A percentile compares a stretch with the other conserved stretches of the same genome.
Conservation (phyloP, 2,329 filamentous ascomycete genomes). For the Cytospora piceicola region DNA sequence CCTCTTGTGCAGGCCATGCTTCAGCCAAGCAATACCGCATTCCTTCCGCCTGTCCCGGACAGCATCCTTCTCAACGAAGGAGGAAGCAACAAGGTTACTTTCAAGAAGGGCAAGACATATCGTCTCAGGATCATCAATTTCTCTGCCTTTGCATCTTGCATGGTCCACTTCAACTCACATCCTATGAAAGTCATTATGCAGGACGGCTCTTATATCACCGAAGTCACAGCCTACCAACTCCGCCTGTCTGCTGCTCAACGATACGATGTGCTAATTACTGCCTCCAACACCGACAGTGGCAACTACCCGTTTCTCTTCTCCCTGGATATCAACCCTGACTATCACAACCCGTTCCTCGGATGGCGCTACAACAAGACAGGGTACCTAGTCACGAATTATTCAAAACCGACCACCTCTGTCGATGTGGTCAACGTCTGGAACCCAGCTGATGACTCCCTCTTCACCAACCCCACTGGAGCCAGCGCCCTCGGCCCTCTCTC, state of each 20-base stretch:
- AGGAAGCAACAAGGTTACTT: slow-evolving; percentile 40
- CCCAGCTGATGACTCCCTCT: slow-evolving; percentile 65
- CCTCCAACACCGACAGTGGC: slow-evolving; percentile 39
- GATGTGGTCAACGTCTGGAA: slow-evolving; percentile 44
- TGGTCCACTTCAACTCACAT: slow-evolving; percentile 50
- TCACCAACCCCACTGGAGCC: slow-evolving; percentile 60
- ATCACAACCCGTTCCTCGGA: slow-evolving; percentile 37
- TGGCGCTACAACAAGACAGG: slow-evolving; percentile 50
- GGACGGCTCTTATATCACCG: slow-evolving; percentile 47
- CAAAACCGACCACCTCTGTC: slow-evolving; percentile 35
- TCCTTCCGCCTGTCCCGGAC: slow-evolving; percentile 47
- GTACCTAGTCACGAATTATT: slow-evolving; percentile 45
- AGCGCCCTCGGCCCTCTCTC: slow-evolving; percentile 56
- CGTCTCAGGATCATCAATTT: slow-evolving; percentile 53
- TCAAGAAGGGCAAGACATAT: slow-evolving; percentile 49
- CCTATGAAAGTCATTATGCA: slow-evolving; percentile 51
- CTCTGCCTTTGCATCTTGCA: slow-evolving; percentile 47
- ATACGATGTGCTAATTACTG: slow-evolving; percentile 48
- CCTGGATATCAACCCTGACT: slow-evolving; percentile 51
- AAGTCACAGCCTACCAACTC: slow-evolving; percentile 43
- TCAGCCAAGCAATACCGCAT: slow-evolving; percentile 43
- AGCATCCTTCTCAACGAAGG: slow-evolving; percentile 50
- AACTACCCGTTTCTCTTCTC: slow-evolving; percentile 51
- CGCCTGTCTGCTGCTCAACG: slow-evolving; percentile 50
- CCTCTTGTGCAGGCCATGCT: slow-evolving; percentile 47